Conservation (phyloP, 352 stramenopile genomes). For the Globisporangium cylindrosporum region DNA sequence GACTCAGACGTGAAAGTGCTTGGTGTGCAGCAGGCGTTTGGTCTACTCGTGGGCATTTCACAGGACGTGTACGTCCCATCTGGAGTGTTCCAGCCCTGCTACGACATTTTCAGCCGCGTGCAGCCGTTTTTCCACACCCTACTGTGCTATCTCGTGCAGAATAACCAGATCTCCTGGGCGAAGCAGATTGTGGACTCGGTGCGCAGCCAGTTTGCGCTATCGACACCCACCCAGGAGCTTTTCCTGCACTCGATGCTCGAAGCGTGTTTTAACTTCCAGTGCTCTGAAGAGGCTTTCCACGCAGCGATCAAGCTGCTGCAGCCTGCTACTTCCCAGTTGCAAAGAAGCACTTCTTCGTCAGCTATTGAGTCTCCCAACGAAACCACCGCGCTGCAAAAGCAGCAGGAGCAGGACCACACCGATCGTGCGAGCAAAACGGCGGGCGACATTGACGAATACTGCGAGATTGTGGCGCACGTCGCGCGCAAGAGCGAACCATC, state of each 20-base stretch:
- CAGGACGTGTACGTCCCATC: slow-evolving; percentile 82
- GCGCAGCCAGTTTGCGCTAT: slow-evolving; percentile 49
- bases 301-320: slow-evolving; percentile 54
- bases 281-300: slow-evolving; percentile 37
- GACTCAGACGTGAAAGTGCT: slow-evolving; percentile 75
- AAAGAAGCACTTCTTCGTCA: background rate
- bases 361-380: background rate
- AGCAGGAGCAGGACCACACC: background rate
- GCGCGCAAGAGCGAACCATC: slow-evolving; percentile 83
- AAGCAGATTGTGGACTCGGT: slow-evolving; percentile 44
- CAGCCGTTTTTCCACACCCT: slow-evolving; percentile 81
- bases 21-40: slow-evolving; percentile 60
- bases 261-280: slow-evolving; percentile 48
- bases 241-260: slow-evolving; percentile 83
- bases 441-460: slow-evolving; percentile 74
- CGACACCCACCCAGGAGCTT: slow-evolving; percentile 72
- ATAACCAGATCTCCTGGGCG: slow-evolving; percentile 61
- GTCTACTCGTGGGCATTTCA: slow-evolving; percentile 69
- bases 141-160: slow-evolving; percentile 63
- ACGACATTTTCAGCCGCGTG: slow-evolving; percentile 73
- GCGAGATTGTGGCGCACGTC: slow-evolving; percentile 81
- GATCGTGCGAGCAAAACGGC: background rate
- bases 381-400: background rate
- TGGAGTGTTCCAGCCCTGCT: slow-evolving; percentile 54
- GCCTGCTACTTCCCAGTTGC: slow-evolving; percentile 14